A percentile compares a stretch with the other conserved stretches of the same genome.
These are phyloP conservation scores for Gnomoniopsis smithogilvyi DNA, from an alignment of 2,329 filamentous ascomycete genomes.

Conservation along the genomic window DNA sequence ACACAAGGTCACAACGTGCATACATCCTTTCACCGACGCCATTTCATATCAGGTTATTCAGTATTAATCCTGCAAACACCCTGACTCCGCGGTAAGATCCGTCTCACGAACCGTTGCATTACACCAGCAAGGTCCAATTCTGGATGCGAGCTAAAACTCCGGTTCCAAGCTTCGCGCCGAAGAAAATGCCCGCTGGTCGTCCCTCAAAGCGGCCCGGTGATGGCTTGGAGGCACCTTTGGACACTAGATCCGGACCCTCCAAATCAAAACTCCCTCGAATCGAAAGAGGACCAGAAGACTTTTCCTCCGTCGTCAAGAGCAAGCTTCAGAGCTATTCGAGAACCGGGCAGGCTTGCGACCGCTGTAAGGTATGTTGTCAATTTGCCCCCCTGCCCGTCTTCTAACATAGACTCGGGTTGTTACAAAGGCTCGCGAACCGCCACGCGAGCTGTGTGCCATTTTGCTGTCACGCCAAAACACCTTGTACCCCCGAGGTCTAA, in stretches of 20 bases:
- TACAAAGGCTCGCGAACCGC: not conserved
- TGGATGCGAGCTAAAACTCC: not conserved
- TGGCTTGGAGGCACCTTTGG: slow-evolving; percentile 30
- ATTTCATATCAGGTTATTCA: not conserved
- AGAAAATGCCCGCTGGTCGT: slow-evolving; percentile 37
- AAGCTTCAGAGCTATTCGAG: slow-evolving; percentile 53
- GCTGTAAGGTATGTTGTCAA: slow-evolving; percentile 67
- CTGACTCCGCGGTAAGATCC: slow-evolving; percentile 3
- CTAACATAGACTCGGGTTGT: not conserved
- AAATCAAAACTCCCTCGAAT: slow-evolving; percentile 49
- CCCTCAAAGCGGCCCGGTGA: slow-evolving; percentile 43
- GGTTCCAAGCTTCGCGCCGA: not conserved
- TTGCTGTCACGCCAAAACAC: not conserved
- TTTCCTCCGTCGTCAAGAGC: slow-evolving; percentile 54
- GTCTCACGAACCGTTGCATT: not conserved
- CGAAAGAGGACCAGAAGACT: slow-evolving; percentile 47
- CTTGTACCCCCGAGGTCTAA: not conserved
- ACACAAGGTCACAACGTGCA: slow-evolving; percentile 2
- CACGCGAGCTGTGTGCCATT: not conserved
- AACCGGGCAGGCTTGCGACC: slow-evolving; percentile 84
- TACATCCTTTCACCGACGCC: not conserved
- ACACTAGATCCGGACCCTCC: slow-evolving; percentile 24
- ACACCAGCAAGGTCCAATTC: not conserved
- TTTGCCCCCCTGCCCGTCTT: not conserved
- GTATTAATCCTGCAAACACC: not conserved